Evolutionary conservation across 2,329 filamentous ascomycete species (phyloP), one percentile per base, ranked within the genome.

Genomic region (Pezicula carpinea): DNA sequence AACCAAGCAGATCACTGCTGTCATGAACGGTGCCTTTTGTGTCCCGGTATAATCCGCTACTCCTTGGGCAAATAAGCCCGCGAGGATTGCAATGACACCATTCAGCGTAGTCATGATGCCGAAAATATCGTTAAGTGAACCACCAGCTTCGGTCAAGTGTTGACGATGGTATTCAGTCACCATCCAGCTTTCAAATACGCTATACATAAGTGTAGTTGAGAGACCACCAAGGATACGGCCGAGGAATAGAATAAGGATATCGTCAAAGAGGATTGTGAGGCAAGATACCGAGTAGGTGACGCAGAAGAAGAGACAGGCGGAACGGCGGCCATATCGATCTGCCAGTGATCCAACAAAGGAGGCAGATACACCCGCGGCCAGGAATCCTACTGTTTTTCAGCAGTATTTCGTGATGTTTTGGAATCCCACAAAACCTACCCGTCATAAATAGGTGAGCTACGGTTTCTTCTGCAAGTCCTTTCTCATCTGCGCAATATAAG

Each of bases 101-200:
- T 76, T 82, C 48, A 77, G 56, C 2, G 69, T 72, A 2, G 72
- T 71, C 63, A 76, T 72, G 19, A 66, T 66, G 5, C 74, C 74
- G 54, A 79, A 80, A 4, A 81, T 70, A 29, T 65, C 60, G 44
- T 70, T 70, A 17, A 82, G 64, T 21, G 68, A 39, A 66, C 66
- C 14, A 64, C 57, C 18, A 63, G 64, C 23, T 18, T 69, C 62
- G 26, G 67, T 66, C 2, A 75, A 54, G 14, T 66, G 67, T 29
- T 69, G 60, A 23, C 65, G 59, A 44, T 76, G 71, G 53, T 72
- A 81, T 53, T 81, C 78, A 34, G 74, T 72, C 19, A 82, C 72
- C 68, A 83, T 76, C 79, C 79, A 83, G 54, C 74, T 77, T 59
- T 83, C 78, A 52, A 82, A 82, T 3, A 73, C 75, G 34, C 71